Evolutionary conservation across 768 basidiomycete genomes (phyloP), one percentile per base, ranked within the genome.

Genomic region (Leucocoprinus birnbaumii): DNA sequence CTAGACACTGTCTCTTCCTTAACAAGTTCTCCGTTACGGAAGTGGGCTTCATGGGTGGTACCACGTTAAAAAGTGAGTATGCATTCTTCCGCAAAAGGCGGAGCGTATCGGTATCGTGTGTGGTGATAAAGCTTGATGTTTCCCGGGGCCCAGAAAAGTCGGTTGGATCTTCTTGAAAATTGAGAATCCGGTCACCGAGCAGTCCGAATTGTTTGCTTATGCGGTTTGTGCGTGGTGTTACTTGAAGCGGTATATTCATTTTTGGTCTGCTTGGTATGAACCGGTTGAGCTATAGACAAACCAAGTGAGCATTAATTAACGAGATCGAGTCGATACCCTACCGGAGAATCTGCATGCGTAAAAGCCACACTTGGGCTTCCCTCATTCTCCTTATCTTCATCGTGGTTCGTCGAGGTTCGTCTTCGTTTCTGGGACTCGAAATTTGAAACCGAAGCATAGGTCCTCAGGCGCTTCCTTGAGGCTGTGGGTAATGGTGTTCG

Each of bases 161-260:
- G 21, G 53, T 43, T 34, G 62, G 66, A 48, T 68, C 69, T 34
- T 83, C 80, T 38, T 73, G 71, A 64, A 75, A 86, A 45, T 72
- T 80, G 51, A 87, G 69, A 26, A 87, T 63, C 18, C 78, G 76
- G 56, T 82, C 81, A 59, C 80, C 80, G 7, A 78, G 60, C 35
- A 87, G 73, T 7, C 85, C 86, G 42, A 86, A 83, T 22, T 80
- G 71, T 59, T 80, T 79, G 60, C 83, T 81, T 43, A 87, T 84
- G 19, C 86, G 79, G 51, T 77, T 80, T n/a, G 86, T 84, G 16
- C 86, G 80, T 11, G 86, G 86, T 1, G 85, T 87, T 34, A 72
- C 76, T 52, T 82, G 78, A 44, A 87, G 76, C 3, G 86, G 85
- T 7, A 84, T 62, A 9, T 74, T 66, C 6, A 66, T 66, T 42